Evolutionary conservation across 2,329 filamentous ascomycete species (phyloP), one percentile per base, ranked within the genome.

Genomic region (Xylariales sp.): DNA sequence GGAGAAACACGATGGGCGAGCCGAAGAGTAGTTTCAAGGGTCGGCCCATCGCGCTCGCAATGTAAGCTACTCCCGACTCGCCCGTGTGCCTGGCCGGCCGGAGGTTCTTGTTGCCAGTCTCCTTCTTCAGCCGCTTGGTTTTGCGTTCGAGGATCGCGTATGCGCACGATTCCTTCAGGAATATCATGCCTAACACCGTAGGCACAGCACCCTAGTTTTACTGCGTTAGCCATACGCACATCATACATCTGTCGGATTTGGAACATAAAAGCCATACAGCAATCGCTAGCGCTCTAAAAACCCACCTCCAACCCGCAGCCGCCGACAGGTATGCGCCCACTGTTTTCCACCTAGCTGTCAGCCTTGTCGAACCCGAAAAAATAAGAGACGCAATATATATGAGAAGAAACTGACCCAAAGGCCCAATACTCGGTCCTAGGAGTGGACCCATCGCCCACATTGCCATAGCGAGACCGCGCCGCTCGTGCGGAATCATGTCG

Each of bases 221-320:
- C 13, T 14, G 17, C n/a, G 28, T 29, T 8, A 14, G n/a, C n/a
- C 28, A 29, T 7, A 14, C 28, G 17, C 7, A 6, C 7, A 15
- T 14, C 28, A 29, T 6, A 7, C 7, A 29, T 6, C 17, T 7
- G n/a, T 15, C 28, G 24, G 24, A 27, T 27, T 10, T 27, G n/a
- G 24, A n/a, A 27, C 8, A 27, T 8, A n/a, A n/a, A n/a, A 27
- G n/a, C 8, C 24, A n/a, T 27, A 27, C 24, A 27, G 62, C 61
- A 40, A 86, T 81, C 2, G 78, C 76, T 1, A 79, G 83, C 1
- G 76, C 68, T 61, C 75, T 85, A 61, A 88, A 88, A 8, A 78
- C 75, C 84, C 84, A 88, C 27, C 83, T 72, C 85, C 84, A 88
- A 1, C 72, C 78, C 6, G 72, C 77, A 53, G 73, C 66, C 49